phyloP scores from a whole-genome alignment of 768 basidiomycete genomes.

The Lactarius psammicola region DNA sequence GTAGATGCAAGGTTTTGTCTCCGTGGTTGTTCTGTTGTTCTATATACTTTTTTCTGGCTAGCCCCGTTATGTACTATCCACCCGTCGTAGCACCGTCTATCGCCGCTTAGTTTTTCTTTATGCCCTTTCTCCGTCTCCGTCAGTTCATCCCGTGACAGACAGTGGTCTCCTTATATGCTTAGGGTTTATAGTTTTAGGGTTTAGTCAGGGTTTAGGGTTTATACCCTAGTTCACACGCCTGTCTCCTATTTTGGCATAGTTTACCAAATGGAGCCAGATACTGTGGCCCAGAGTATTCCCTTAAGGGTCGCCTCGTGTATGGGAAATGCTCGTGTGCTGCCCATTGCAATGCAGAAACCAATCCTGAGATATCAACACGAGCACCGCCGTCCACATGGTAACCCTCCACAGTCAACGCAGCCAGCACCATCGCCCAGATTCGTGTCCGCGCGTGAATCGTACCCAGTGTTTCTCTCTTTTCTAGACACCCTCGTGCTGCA shows the following conservation, averaged over 20 bases:
- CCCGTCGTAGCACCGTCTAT: neutral
- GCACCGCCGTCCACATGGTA: neutral
- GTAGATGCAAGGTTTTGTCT: slow-evolving; percentile 37
- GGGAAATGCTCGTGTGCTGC: slow-evolving; percentile 4
- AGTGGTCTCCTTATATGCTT: slow-evolving; percentile 2
- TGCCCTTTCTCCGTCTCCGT: neutral
- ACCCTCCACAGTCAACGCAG: slow-evolving; percentile 10
- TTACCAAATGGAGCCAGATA: neutral
- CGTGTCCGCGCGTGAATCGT: slow-evolving; percentile 46
- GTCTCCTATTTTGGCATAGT: neutral
- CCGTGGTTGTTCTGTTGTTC: neutral
- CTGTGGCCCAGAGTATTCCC: neutral
- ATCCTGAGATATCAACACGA: slow-evolving; percentile 16
- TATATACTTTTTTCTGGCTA: slow-evolving; percentile 1
- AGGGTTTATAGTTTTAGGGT: too few relatives aligned
- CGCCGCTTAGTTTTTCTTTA: neutral
- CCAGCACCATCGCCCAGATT: neutral
- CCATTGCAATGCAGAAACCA: slow-evolving; percentile 16
- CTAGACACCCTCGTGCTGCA: slow-evolving; percentile 61
- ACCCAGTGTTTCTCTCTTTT: slow-evolving; percentile 68
- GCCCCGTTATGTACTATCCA: neutral
- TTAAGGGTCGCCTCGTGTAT: neutral
- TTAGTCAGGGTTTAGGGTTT: too few relatives aligned
- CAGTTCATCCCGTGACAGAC: neutral
- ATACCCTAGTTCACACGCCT: too few relatives aligned